Base-by-base conservation (phyloP, 2,329 filamentous ascomycete species). In the Didymellaceae sp. region DNA sequence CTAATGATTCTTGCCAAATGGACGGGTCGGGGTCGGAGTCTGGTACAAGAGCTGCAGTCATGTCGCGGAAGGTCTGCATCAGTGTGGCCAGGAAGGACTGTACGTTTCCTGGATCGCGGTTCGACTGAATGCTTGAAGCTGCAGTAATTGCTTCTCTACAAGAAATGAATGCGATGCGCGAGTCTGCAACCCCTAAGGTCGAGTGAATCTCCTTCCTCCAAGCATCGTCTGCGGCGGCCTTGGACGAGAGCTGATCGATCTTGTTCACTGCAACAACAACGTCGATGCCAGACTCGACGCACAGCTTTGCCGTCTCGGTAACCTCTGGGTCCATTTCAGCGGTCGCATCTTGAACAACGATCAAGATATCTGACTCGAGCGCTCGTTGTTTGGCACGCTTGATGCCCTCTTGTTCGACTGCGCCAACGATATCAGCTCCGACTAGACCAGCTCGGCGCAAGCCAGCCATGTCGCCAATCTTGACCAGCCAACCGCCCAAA, bases 381-480 rank as follows among this genome's bases (percentile, higher is more conserved):
- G 93, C 94, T 63, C 89, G 88, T 52, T 86, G 84, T 70, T 88
- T 90, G 6, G 94, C 94, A 40, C 94, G 82, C 41, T 88, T 85
- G 67, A 99, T 97, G 1, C 94, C 94, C 72, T 99, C 94, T 68
- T 87, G 79, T 68, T 99, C 94, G 20, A 99, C 81, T 8, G 82
- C 78, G 0, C 91, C 90, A 52, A 96, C 84, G 4, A 64, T 57
- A 46, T 62, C 52, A 21, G 62, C 46, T 40, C 61, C 59, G 14
- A 55, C 60, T 52, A 69, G 44, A 18, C 65, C 68, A 40, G 71
- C 72, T 38, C 80, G 83, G 40, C 91, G 82, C 60, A 99, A 84
- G 1, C 94, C 94, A 16, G 94, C 94, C 64, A 94, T 97, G 75
- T 99, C 94, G 13, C 93, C 92, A 67, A 99, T 87, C n/a, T 89